Base-by-base conservation (phyloP, 805 yeast genomes). In the Suhomyces pyralidae region DNA sequence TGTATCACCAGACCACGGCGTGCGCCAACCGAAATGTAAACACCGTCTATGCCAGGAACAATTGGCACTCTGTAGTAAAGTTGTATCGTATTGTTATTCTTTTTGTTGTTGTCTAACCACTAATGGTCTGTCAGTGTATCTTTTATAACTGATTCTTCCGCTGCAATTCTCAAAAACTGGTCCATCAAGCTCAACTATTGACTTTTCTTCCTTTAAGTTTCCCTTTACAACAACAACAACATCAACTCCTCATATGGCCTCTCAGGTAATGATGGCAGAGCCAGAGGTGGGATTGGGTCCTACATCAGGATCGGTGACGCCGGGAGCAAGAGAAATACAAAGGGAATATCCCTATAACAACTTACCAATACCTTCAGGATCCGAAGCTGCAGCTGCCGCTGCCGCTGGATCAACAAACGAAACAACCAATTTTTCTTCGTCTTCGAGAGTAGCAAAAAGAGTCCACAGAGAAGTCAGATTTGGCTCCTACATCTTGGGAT, bases 401-500 rank as follows among this genome's bases (percentile, higher is more conserved):
- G 26, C 28, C 46, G 22, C 51, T 42, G 17, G 40, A 24, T 19
- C 42, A 36, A 40, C 42, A 38, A 38, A 38, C n/a, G 42, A 19
- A 10, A 5, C 42, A 17, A 4, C 12, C 42, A 38, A 38, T 38
- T 17, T 38, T 10, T 17, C 42, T 19, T 38, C 42, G 24, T 38
- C 42, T 38, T 17, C 42, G n/a, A 38, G 36, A 14, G 48, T 40
- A 19, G 32, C 65, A 53, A 71, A 66, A 57, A 63, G 78, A 34
- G 61, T 71, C 3, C 83, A 81, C 56, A 76, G 87, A 57, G 91
- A 87, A 64, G 85, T 87, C 19, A 80, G 96, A 40, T 92, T 94
- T 66, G 99, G 99, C 24, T 84, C 89, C 12, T 94, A 92, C 64
- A 82, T 89, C 20, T 78, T 94, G 7, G 99, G 98, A 2, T 85